Base-by-base conservation (phyloP, 2,329 filamentous ascomycete species). In the Lasiodiplodia sp. region DNA sequence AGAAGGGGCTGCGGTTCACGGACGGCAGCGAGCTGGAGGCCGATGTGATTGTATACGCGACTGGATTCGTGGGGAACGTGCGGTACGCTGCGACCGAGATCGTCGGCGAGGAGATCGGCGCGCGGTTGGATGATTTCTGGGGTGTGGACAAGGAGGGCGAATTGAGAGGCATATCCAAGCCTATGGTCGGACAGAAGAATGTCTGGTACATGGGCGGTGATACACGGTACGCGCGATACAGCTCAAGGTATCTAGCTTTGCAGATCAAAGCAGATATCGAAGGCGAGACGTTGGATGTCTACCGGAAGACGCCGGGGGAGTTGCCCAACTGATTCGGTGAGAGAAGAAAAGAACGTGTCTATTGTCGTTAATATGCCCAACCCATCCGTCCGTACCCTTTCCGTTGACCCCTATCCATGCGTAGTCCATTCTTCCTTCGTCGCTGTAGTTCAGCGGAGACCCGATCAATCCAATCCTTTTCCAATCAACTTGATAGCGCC, bases 161-260 rank as follows among this genome's bases (percentile, higher is more conserved):
- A 71, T 73, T 85, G 37, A 76, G 79, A 64, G 83, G 81, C 0
- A 80, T 80, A 66, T 83, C 78, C 28, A 58, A 60, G 70, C 78
- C 75, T 12, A 75, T 75, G 56, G 77, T 77, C 23, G 78, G 56
- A 51, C 55, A 77, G 70, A 73, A 70, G 65, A 73, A 71, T 64
- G 75, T 85, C 7, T 85, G 80, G 78, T 84, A 82, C 69, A 78
- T 79, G 68, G 83, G 83, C 4, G 83, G 83, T 0, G 81, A 82
- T 65, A 73, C 81, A 11, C 77, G 78, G 1, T 74, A 81, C 55
- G 76, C 76, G 4, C 76, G 84, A 53, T 96, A 80, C 69, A 82
- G 78, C 68, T 82, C 82, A 14, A 75, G 81, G 34, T 78, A 83
- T 38, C 58, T 85, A 47, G 83, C 83, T 8, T 68, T 86, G 75